phyloP scores from a whole-genome alignment of 805 yeast genomes.

The Candida andamanensis region DNA sequence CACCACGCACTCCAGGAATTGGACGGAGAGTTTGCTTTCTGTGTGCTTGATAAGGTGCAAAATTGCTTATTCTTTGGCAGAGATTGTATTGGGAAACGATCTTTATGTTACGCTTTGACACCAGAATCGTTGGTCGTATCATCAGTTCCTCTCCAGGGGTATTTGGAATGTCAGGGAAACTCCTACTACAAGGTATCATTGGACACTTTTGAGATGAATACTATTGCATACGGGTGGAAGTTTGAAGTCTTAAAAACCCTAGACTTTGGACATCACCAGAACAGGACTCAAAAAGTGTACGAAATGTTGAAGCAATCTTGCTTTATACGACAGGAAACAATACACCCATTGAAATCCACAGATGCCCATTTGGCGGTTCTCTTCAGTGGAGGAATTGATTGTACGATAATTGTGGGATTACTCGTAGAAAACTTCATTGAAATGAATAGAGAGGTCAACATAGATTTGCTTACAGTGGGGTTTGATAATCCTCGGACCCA shows the following conservation, averaged over 20 bases:
- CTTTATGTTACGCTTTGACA: constrained; percentile 44
- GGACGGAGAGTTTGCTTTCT: constrained; percentile 82
- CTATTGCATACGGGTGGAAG: no score
- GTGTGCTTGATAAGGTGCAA: constrained; percentile 40
- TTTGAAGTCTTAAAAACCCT: constrained; percentile 1
- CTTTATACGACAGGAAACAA: constrained; percentile 48
- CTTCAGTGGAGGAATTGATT: constrained; percentile 95
- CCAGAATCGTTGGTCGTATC: constrained; percentile 34
- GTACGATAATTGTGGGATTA: constrained; percentile 70
- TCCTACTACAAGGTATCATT: constrained; percentile 5
- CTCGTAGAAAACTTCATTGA: constrained; percentile 21
- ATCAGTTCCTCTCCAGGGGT: constrained; percentile 27
- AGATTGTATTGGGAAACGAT: constrained; percentile 77
- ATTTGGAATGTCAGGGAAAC: constrained; percentile 44
- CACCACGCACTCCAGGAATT: constrained; percentile 37
- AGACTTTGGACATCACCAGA: not conserved
- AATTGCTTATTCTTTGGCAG: constrained; percentile 67
- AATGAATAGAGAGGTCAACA: constrained; percentile 11
- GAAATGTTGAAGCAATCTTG: constrained; percentile 29
- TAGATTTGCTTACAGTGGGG: constrained; percentile 88
- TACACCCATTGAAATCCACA: constrained; percentile 48
- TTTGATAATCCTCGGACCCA: constrained; percentile 85
- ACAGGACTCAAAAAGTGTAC: constrained; percentile 8
- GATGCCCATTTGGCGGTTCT: constrained; percentile 41
- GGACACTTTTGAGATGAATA: not conserved